Evolutionary conservation across 164 flowering plant genomes (phyloP), one percentile per base, ranked within the genome.

Genomic region (Saururus chinensis): DNA sequence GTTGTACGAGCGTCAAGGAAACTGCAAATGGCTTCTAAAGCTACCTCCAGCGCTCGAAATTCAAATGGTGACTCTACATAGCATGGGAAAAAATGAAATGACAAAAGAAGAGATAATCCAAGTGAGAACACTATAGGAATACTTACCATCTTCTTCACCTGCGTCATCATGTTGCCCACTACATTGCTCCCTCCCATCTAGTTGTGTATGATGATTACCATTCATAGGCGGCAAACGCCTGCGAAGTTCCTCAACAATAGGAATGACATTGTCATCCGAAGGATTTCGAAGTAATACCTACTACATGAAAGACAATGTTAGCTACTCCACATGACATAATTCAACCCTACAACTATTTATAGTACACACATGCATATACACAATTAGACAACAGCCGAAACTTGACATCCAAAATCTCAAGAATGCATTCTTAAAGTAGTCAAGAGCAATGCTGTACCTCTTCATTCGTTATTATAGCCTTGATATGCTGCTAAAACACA

Each of bases 221-320:
- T 75, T 79, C 40, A 21, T 61, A 51, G 80, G 75, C 48, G 81
- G 87, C 73, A 93, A 72, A 35, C 92, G 73, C 71, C 96, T 82
- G 63, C 80, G 79, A 52, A 93, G 98, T 57, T 93, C 98, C 75
- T 83, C 87, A 52, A 93, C 86, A 64, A 93, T 80, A 23, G 98
- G 96, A 19, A 84, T 72, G 21, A 93, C 92, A 73, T 85, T 79
- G 40, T 89, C 96, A 66, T 93, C 92, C 20, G 56, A 61, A n/a
- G 98, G 98, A 67, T 92, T 93, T 57, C 92, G 80, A 66, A 92
- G 90, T 74, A 88, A 69, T 20, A 92, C 96, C 98, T 92, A 68
- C 60, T 48, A 53, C 61, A 57, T 22, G 61, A 58, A 61, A 23
- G 19, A 13, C 58, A 2, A 55, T 19, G 21, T 55, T 16, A 24